Percentiles rank a stretch among this genome's conserved stretches.
These are phyloP conservation scores for Plenodomus biglobosus DNA, from an alignment of 2,329 filamentous ascomycete genomes.

Conservation along the genomic window DNA sequence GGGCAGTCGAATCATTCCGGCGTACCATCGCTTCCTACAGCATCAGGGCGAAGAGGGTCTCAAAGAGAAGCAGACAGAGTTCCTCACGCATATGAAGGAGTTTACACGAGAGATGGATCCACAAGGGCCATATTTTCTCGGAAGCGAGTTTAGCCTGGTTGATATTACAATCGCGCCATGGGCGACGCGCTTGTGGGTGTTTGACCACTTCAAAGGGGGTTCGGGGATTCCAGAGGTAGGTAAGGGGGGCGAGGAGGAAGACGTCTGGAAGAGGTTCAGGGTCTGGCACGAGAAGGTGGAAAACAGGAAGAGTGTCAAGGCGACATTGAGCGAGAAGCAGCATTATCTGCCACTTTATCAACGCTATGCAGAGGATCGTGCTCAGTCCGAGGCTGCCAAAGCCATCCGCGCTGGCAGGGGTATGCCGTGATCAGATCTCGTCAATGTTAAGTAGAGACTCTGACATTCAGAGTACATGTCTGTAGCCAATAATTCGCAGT, in stretches of 20 bases:
- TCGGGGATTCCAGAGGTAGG: slow-evolving; percentile 54
- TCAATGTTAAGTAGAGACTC: no score
- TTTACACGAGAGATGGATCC: slow-evolving; percentile 64
- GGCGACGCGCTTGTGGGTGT: slow-evolving; percentile 70
- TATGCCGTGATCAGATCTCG: slow-evolving; percentile 55
- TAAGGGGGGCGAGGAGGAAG: slow-evolving; percentile 56
- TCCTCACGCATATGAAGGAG: slow-evolving; percentile 60
- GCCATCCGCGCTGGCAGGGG: slow-evolving; percentile 59
- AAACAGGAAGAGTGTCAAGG: slow-evolving; percentile 62
- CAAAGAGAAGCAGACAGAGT: slow-evolving; percentile 58
- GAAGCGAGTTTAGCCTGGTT: slow-evolving; percentile 63
- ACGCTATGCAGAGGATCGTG: slow-evolving; percentile 51
- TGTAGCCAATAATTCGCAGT: no score
- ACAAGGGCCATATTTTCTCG: slow-evolving; percentile 68
- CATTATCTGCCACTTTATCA: slow-evolving; percentile 69
- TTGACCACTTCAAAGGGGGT: slow-evolving; percentile 72
- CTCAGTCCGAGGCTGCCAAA: slow-evolving; percentile 53
- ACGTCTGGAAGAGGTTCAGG: slow-evolving; percentile 65
- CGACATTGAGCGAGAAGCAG: slow-evolving; percentile 68
- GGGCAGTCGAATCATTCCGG: slow-evolving; percentile 65
- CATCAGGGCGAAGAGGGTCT: slow-evolving; percentile 43
- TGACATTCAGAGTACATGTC: no score
- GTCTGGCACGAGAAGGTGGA: slow-evolving; percentile 64
- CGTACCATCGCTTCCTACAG: slow-evolving; percentile 64
- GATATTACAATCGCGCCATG: slow-evolving; percentile 74